phyloP scores from a whole-genome alignment of 805 yeast species.

The Candida maesae region DNA sequence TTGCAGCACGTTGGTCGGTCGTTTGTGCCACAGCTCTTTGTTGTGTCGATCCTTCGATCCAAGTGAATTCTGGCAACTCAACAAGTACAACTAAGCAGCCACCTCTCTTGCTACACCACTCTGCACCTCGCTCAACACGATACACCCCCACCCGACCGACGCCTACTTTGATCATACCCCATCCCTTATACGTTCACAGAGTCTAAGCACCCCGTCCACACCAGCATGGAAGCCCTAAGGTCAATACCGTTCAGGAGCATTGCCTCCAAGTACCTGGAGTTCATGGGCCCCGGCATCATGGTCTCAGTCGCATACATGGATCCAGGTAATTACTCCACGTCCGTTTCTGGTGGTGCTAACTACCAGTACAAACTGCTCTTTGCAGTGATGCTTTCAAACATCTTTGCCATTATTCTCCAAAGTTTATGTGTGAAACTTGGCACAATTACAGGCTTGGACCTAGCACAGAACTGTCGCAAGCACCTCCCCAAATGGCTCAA shows the following conservation, averaged over 20 bases:
- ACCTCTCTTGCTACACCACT: too few species aligned
- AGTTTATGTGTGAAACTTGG: slow-evolving; percentile 71
- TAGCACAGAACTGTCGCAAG: slow-evolving; percentile 71
- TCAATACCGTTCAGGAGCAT: slow-evolving; percentile 1
- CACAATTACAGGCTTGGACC: slow-evolving; percentile 72
- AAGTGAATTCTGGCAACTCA: too few species aligned
- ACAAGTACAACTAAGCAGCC: too few species aligned
- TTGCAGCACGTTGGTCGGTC: too few species aligned
- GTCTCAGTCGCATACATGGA: slow-evolving; percentile 81
- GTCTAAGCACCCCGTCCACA: too few species aligned
- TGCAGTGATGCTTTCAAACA: slow-evolving; percentile 59
- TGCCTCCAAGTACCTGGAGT: slow-evolving; percentile 45
- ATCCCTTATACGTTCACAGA: too few species aligned
- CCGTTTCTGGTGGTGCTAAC: slow-evolving; percentile 75
- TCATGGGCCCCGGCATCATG: slow-evolving; percentile 78
- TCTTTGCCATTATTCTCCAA: slow-evolving; percentile 72
- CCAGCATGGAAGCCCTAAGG: neutral
- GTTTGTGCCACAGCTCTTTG: too few species aligned
- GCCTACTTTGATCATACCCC: too few species aligned
- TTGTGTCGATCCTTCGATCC: too few species aligned
- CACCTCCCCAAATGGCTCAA: slow-evolving; percentile 62
- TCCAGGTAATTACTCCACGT: slow-evolving; percentile 82
- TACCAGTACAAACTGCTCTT: slow-evolving; percentile 66
- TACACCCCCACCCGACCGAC: too few species aligned
- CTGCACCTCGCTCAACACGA: too few species aligned